Percentiles rank a stretch among this genome's conserved stretches.
Evolutionary conservation across 2,329 filamentous ascomycete genomes (phyloP).

Genomic region (Corynespora cassiicola): DNA sequence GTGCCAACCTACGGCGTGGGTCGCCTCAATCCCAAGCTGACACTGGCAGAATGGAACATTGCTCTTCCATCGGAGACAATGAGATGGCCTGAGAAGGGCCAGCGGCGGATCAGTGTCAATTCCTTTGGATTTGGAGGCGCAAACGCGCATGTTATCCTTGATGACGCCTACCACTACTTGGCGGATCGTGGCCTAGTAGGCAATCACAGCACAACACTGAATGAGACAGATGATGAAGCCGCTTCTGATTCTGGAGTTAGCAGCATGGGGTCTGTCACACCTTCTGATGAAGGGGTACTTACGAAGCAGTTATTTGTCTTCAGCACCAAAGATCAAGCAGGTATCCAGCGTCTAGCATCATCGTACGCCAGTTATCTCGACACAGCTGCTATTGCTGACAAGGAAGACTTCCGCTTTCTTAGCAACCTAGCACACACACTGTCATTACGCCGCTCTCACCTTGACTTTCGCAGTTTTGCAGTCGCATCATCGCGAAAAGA

Average conservation of each 20-base stretch:
- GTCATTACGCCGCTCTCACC: neutral
- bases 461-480: slow-evolving; percentile 3
- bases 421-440: slow-evolving; percentile 15
- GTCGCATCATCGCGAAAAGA: neutral
- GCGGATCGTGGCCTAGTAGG: neutral
- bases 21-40: too few species aligned
- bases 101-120: slow-evolving; percentile 18
- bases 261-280: neutral
- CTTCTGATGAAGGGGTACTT: neutral
- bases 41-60: too few species aligned
- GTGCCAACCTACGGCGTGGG: neutral
- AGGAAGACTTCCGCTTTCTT: neutral
- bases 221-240: slow-evolving; percentile 2
- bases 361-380: neutral
- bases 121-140: slow-evolving; percentile 17
- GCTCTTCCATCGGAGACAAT: slow-evolving; percentile 7
- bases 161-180: slow-evolving; percentile 11
- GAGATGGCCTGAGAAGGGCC: slow-evolving; percentile 16
- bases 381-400: neutral
- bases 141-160: slow-evolving; percentile 16
- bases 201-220: slow-evolving; percentile 2
- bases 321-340: slow-evolving; percentile 1
- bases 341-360: neutral
- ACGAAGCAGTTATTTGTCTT: slow-evolving; percentile 1
- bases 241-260: slow-evolving; percentile 3